Conservation (phyloP, 345 rosid species). For the Gossypium turneri region DNA sequence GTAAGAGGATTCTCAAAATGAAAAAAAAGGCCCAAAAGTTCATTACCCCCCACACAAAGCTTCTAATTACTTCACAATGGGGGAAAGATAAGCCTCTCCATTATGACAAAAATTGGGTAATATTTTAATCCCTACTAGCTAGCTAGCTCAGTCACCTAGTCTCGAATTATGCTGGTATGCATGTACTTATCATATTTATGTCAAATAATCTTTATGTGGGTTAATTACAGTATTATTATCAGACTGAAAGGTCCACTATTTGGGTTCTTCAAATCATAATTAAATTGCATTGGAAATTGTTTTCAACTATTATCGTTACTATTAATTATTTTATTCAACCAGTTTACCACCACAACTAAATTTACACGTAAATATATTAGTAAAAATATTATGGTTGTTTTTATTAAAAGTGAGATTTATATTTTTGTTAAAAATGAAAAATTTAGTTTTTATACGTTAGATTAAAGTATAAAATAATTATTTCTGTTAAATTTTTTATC, state of each 20-base stretch:
- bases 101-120: neutral
- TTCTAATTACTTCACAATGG: neutral
- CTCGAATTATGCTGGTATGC: neutral
- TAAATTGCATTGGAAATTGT: neutral
- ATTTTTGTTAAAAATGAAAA: too few relatives aligned
- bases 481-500: too few relatives aligned
- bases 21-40: neutral
- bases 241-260: neutral
- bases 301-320: neutral
- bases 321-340: neutral
- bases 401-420: too few relatives aligned
- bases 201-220: neutral
- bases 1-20: neutral
- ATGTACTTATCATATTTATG: neutral
- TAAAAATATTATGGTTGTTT: too few relatives aligned
- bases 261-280: neutral
- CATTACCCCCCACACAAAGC: neutral
- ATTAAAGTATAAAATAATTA: too few relatives aligned
- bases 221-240: neutral
- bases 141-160: neutral
- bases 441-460: too few relatives aligned
- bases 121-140: too few relatives aligned
- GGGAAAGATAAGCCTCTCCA: neutral
- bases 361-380: too few relatives aligned
- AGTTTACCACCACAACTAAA: neutral